These are phyloP conservation scores for Zygosaccharomyces pseudobailii DNA, from an alignment of 1,139 yeast genomes.

Conservation along the genomic window DNA sequence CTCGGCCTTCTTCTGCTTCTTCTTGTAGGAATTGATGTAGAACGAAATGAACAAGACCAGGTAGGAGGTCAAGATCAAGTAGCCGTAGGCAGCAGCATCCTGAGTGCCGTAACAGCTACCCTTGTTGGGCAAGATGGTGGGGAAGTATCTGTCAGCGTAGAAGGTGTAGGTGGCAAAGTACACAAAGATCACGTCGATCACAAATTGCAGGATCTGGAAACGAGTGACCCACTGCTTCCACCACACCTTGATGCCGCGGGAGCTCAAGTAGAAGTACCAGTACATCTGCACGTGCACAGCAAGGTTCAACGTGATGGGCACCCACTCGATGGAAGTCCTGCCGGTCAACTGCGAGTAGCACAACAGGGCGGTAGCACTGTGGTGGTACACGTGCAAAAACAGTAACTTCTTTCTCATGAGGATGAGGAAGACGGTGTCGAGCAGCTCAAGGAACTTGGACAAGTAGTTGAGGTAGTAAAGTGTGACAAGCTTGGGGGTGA, in stretches of 20 bases:
- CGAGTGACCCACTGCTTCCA: conserved; percentile 99
- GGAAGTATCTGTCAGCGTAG: conserved; percentile 56
- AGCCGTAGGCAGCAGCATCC: conserved; percentile 88
- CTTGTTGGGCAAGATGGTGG: conserved; percentile 60
- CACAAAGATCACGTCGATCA: conserved; percentile 83
- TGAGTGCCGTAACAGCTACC: conserved; percentile 93
- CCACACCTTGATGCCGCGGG: conserved; percentile 95
- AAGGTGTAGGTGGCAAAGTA: conserved; percentile 89
- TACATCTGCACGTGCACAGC: conserved; percentile 96
- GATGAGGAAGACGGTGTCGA: conserved; percentile 90
- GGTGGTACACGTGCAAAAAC: conserved; percentile 94
- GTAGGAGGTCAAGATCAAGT: conserved; percentile 83
- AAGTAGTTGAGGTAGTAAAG: conserved; percentile 77
- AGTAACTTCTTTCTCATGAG: conserved; percentile 85
- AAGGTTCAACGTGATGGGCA: conserved; percentile 82
- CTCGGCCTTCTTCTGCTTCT: conserved; percentile 40
- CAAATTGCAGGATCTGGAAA: conserved; percentile 89
- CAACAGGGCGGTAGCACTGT: conserved; percentile 94
- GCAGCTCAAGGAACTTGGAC: conserved; percentile 74
- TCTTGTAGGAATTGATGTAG: conserved; percentile 77
- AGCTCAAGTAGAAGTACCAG: conserved; percentile 93
- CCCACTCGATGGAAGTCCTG: conserved; percentile 90
- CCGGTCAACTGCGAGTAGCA: conserved; percentile 95
- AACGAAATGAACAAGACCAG: conserved; percentile 87
- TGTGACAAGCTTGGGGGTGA: conserved; percentile 80